These are phyloP conservation scores for Cunninghamia lanceolata DNA, from an alignment of 75 land plant species.

Conservation along the genomic window DNA sequence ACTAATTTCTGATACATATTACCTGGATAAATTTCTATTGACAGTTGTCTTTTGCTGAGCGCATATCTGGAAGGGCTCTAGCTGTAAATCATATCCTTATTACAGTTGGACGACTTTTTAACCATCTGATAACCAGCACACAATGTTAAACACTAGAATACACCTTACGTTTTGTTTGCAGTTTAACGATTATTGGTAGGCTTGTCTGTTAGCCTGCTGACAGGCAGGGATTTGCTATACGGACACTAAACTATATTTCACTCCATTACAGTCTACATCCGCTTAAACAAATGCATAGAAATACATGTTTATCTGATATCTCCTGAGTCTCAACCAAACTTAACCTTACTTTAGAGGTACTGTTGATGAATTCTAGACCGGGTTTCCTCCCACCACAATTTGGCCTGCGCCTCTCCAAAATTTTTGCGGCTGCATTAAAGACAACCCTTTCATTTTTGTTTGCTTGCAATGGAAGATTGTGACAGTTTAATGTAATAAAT, in stretches of 20 bases:
- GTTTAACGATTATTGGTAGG: no score
- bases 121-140: no score
- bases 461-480: not conserved
- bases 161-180: no score
- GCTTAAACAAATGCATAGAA: not conserved
- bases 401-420: constrained; percentile 78
- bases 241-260: not conserved
- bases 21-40: no score
- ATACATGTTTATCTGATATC: not conserved
- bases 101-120: no score
- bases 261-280: not conserved
- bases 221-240: not conserved
- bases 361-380: constrained; percentile 74
- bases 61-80: no score
- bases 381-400: constrained; percentile 92
- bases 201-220: no score
- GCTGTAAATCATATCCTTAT: no score
- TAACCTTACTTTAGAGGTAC: constrained; percentile 44
- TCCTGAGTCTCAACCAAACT: not conserved
- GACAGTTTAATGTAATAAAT: not conserved
- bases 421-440: constrained; percentile 74
- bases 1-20: no score
- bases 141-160: no score
- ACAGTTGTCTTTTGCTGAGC: no score
- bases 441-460: not conserved